These are phyloP conservation scores for Candida railenensis DNA, from an alignment of 805 yeast species.

Conservation along the genomic window DNA sequence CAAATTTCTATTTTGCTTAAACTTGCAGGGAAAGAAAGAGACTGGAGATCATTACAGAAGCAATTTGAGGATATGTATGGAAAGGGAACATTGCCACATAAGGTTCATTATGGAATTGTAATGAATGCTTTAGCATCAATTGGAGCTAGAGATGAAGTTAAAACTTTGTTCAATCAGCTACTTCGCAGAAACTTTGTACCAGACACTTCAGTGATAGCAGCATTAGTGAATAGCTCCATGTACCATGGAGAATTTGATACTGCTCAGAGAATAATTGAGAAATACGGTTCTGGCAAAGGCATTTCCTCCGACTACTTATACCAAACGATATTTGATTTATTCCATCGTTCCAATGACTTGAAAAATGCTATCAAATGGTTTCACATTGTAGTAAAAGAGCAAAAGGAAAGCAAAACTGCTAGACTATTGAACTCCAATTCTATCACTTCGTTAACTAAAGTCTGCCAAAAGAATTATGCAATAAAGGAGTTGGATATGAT, in stretches of 20 bases:
- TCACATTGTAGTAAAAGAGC: constrained; percentile 8
- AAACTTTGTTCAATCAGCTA: constrained; percentile 49
- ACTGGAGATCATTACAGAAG: constrained; percentile 55
- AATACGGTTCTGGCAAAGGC: constrained; percentile 20
- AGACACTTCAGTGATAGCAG: constrained; percentile 38
- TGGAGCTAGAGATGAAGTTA: constrained; percentile 50
- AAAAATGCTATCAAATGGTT: constrained; percentile 22
- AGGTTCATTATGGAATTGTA: constrained; percentile 57
- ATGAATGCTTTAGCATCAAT: constrained; percentile 56
- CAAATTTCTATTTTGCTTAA: constrained; percentile 50
- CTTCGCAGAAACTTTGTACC: constrained; percentile 48
- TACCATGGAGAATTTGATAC: constrained; percentile 32
- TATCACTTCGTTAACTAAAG: constrained; percentile 9
- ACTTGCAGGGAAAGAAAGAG: constrained; percentile 42
- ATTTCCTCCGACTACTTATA: constrained; percentile 15
- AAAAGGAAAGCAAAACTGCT: constrained; percentile 18
- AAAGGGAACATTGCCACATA: constrained; percentile 51
- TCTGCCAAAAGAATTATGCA: constrained; percentile 21
- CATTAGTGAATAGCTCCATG: constrained; percentile 44
- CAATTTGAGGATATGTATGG: constrained; percentile 59
- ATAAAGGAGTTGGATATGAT: constrained; percentile 6
- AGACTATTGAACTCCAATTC: constrained; percentile 18
- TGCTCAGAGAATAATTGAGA: constrained; percentile 27
- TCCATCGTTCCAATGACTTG: constrained; percentile 24
- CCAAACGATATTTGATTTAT: constrained; percentile 27